These are phyloP conservation scores for Fusarium poae DNA, from an alignment of 2,329 filamentous ascomycete genomes.

Conservation along the genomic window DNA sequence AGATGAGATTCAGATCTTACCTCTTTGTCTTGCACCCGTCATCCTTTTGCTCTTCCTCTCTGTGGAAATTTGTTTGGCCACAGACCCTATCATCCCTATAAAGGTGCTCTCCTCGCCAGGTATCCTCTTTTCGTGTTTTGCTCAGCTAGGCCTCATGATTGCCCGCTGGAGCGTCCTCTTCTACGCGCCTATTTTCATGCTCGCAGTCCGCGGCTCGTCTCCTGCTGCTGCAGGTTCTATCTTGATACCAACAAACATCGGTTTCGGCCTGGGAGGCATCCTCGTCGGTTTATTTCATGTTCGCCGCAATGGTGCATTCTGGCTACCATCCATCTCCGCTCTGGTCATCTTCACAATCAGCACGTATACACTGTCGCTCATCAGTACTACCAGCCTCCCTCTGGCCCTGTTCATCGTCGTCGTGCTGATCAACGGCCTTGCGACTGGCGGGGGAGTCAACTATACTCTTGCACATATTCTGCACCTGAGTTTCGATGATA, in stretches of 20 bases:
- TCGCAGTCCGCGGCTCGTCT: conserved; percentile 78
- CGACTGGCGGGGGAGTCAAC: conserved; percentile 79
- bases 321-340: conserved; percentile 70
- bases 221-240: conserved; percentile 80
- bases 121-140: conserved; percentile 78
- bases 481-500: conserved; percentile 74
- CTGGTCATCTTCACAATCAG: conserved; percentile 72
- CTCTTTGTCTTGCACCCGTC: conserved; percentile 70
- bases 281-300: conserved; percentile 82
- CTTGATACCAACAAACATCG: conserved; percentile 83
- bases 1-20: conserved; percentile 68
- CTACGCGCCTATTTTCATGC: conserved; percentile 83
- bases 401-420: conserved; percentile 67
- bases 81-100: conserved; percentile 81
- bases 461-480: conserved; percentile 86
- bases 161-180: conserved; percentile 84
- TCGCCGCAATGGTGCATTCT: conserved; percentile 79
- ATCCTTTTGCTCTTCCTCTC: conserved; percentile 67
- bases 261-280: conserved; percentile 81
- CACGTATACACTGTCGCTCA: conserved; percentile 67
- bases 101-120: conserved; percentile 76
- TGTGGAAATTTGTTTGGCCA: conserved; percentile 73
- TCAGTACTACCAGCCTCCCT: conserved; percentile 66
- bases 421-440: conserved; percentile 78
- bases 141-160: conserved; percentile 83